Conservation (phyloP, 2,329 filamentous ascomycete species). For the Exserohilum turcica region DNA sequence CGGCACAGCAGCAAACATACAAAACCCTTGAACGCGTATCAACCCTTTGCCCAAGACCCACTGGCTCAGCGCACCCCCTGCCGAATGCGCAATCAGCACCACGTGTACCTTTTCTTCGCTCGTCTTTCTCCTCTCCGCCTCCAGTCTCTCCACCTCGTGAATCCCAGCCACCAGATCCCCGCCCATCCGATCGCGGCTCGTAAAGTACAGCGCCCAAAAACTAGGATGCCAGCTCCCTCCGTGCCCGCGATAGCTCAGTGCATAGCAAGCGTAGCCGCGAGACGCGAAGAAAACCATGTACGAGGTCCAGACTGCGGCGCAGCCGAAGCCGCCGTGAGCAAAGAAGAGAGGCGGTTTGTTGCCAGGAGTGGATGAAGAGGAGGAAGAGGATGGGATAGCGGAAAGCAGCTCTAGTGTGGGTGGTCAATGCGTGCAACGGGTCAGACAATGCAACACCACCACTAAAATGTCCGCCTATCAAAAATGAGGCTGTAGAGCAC, state of each 20-base stretch:
- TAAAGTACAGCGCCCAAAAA: conserved; percentile 56
- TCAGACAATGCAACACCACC: too few relatives aligned
- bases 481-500: too few relatives aligned
- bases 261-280: conserved; percentile 56
- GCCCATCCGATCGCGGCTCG: conserved; percentile 50
- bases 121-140: conserved; percentile 33
- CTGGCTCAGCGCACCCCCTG: conserved; percentile 58
- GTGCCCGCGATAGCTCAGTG: conserved; percentile 59
- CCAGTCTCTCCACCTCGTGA: conserved; percentile 36
- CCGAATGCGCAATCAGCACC: conserved; percentile 58
- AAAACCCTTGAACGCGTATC: conserved; percentile 53
- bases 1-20: conserved; percentile 55
- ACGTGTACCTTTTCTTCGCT: conserved; percentile 44
- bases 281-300: conserved; percentile 58
- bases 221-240: conserved; percentile 59
- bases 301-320: conserved; percentile 58
- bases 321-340: conserved; percentile 61
- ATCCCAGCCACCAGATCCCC: conserved; percentile 52
- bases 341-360: conserved; percentile 55
- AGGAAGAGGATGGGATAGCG: conserved; percentile 38
- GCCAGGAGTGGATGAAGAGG: too few relatives aligned
- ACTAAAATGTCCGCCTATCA: too few relatives aligned
- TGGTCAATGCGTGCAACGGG: too few relatives aligned
- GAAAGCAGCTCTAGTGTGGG: too few relatives aligned
- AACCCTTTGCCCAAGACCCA: conserved; percentile 52